Base-by-base conservation (phyloP, 1,284 basidiomycete genomes). In the Cryptococcus sp. region DNA sequence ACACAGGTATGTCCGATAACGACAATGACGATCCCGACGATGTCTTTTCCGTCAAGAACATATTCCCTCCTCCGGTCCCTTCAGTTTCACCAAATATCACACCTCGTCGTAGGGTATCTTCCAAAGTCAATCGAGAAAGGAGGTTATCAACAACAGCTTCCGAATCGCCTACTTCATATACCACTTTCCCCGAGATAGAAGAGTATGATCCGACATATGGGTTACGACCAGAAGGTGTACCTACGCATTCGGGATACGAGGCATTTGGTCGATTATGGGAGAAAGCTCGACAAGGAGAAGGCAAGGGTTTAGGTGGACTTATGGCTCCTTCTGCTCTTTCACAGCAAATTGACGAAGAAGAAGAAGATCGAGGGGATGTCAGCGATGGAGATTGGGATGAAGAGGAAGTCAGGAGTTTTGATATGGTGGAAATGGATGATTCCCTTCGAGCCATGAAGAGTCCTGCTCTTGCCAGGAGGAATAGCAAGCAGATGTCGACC, bases 121-220 rank as follows among this genome's bases (percentile, higher is more conserved):
- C 45, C 7, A 45, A 56, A 49, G 52, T 54, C 4, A 33, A 53
- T 15, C 41, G 63, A 38, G 41, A 54, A 8, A 49, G 68, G 34
- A 46, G 60, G 36, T 46, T 58, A 8, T 63, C 61, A 14, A 59
- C 60, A 6, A 64, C 65, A 10, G 58, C 67, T 2, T 68, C 70
- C 2, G 74, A 76, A 48, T 75, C 74, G 14, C 75, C 76, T 0
- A 74, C 74, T 7, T 69, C 71, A 0, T 74, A 74, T 57, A 80
- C 81, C 10, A 82, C 84, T 6, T 85, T 87, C 59, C 86, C 89
- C 2, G 90, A 94, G 53, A 83, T 93, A 43, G 93, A 95, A 75
- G 84, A 88, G 60, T 96, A 90, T 74, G 94, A 98, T 68, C 94
- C 93, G 0, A 97, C 94, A 0, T 97, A 98, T 68, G 94, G 94